Percentiles rank a stretch among this genome's conserved stretches.
phyloP scores from a whole-genome alignment of 345 rosid genomes.

The Populus simonii region DNA sequence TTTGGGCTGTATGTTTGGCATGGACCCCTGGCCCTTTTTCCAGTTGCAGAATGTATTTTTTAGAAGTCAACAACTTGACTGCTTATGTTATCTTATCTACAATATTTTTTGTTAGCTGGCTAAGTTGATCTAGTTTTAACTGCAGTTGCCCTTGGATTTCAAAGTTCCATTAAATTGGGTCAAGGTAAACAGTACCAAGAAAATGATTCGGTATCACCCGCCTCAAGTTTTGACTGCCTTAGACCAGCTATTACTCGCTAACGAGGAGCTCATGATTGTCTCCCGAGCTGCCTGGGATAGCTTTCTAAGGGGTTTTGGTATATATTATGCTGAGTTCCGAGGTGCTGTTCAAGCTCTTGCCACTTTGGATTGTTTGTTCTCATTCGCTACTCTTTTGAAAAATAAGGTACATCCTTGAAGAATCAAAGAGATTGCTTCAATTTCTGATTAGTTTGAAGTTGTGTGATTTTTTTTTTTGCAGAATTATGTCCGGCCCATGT shows the following conservation, averaged over 20 bases:
- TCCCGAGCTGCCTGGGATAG: constrained; percentile 80
- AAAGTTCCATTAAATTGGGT: constrained; percentile 78
- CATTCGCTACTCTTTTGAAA: constrained; percentile 78
- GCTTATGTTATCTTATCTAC: neutral
- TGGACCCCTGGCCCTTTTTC: neutral
- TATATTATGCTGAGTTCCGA: constrained; percentile 65
- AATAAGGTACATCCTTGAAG: constrained; percentile 50
- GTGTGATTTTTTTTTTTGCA: constrained; percentile 28
- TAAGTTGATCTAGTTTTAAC: constrained; percentile 13
- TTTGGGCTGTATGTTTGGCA: neutral
- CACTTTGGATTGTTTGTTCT: constrained; percentile 82
- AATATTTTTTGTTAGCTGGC: neutral
- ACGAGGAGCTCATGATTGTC: constrained; percentile 63
- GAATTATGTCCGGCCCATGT: constrained; percentile 70
- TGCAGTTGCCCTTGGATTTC: constrained; percentile 70
- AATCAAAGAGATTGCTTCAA: neutral
- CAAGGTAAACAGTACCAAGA: constrained; percentile 84
- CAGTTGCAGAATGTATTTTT: neutral
- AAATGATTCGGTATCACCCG: constrained; percentile 84
- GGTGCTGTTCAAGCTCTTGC: constrained; percentile 84
- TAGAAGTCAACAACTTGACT: neutral
- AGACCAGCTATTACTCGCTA: constrained; percentile 70
- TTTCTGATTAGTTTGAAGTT: constrained; percentile 15
- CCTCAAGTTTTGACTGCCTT: constrained; percentile 72
- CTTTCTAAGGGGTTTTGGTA: constrained; percentile 60